These are phyloP conservation scores for Herpetomonas samuelpessoai DNA, from an alignment of 208 protist genomes.

Conservation along the genomic window DNA sequence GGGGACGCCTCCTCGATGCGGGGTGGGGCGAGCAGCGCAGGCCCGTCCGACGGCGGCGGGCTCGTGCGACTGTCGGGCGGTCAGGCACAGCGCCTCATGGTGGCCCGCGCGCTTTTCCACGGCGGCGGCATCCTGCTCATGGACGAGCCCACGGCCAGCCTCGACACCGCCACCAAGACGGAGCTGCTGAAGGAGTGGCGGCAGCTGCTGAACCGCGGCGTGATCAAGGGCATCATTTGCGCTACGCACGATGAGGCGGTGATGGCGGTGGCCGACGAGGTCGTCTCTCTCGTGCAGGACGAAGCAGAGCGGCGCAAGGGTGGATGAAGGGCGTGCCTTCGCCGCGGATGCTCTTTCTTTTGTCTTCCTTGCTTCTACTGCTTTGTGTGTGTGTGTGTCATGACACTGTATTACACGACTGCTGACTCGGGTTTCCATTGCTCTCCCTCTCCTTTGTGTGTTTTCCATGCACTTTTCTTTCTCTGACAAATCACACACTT, in stretches of 20 bases:
- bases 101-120: conserved; percentile 72
- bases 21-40: conserved; percentile 15
- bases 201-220: conserved; percentile 32
- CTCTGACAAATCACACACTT: too few relatives aligned
- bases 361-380: too few relatives aligned
- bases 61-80: conserved; percentile 64
- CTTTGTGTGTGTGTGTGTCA: too few relatives aligned
- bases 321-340: too few relatives aligned
- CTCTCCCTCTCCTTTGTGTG: too few relatives aligned
- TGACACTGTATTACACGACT: too few relatives aligned
- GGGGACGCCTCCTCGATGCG: conserved; percentile 21
- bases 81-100: conserved; percentile 72
- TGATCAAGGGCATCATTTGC: conserved; percentile 48
- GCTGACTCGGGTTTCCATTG: too few relatives aligned
- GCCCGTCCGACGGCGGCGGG: conserved; percentile 19
- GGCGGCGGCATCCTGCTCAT: conserved; percentile 61
- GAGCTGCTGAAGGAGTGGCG: conserved; percentile 44
- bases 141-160: conserved; percentile 74
- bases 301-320: background rate
- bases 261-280: conserved; percentile 49
- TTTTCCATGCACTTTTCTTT: too few relatives aligned
- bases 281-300: conserved; percentile 25
- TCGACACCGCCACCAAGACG: conserved; percentile 48
- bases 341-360: too few relatives aligned
- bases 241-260: conserved; percentile 64